Base-by-base conservation (phyloP, 108 stramenopile species). In the Thalassiosira profunda region DNA sequence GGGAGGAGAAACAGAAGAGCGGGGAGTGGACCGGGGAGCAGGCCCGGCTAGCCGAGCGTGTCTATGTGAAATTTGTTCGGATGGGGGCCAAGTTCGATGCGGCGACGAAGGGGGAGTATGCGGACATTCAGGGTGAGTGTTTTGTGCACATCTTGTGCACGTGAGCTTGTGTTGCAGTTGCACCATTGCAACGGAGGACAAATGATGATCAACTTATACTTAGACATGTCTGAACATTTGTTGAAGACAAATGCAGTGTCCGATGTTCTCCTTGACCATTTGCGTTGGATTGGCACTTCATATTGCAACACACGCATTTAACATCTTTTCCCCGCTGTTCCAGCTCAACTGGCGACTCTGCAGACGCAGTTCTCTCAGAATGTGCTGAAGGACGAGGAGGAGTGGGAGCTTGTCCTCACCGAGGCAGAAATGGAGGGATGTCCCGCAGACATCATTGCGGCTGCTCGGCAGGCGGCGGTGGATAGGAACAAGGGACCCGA, bases 331-430 rank as follows among this genome's bases (percentile, higher is more conserved):
- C n/a, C n/a, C n/a, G n/a, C n/a, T n/a, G n/a, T n/a, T n/a, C n/a
- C n/a, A 56, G 90, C 87, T 11, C 58, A 88, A 63, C 56, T 91
- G 26, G 90, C 90, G 5, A 60, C 82, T 1, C 75, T 91, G 15
- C 49, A 58, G 34, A 91, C 90, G 1, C 29, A 81, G 54, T 88
- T 91, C 49, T 54, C 45, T 58, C 90, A 91, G 71, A 91, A 91
- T 60, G 82, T 91, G 10, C 47, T 91, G 44, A 84, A 86, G 51
- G 90, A 91, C 26, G 90, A 91, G 67, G 84, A 84, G 44, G 47
- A 67, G 21, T 91, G 81, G 63, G 84, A 88, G 49, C 49, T 91
- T 26, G 70, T 84, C 14, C 47, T 91, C 0, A 69, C 65, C 20
- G 9, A 33, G 18, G 74, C 76, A 7, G 90, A 91, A 35, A 51